Base-by-base conservation (phyloP, 352 stramenopile genomes). In the Pythium plurisporium region DNA sequence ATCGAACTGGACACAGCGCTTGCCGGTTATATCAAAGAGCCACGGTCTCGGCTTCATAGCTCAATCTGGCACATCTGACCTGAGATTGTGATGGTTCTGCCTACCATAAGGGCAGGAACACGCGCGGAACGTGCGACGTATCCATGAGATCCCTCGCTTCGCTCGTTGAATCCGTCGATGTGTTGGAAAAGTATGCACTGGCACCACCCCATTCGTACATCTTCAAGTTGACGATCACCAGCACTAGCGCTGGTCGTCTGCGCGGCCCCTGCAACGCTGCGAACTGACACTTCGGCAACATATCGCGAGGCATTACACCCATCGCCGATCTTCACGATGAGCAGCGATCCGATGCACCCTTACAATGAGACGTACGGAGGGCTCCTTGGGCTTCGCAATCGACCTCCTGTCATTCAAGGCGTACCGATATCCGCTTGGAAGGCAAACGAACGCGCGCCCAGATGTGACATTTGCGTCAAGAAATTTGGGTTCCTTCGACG, bases 391-490 rank as follows among this genome's bases (percentile, higher is more conserved):
- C 22, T 42, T 3, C 56, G 20, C 15, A 52, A 55, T 30, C 55
- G 54, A 10, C 41, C 62, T 5, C 55, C 44, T 8, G 72, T 88
- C 30, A 62, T 88, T 6, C 52, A 54, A 8, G 80, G 80, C 7
- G 72, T 90, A 19, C 27, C 80, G 1, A 61, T 85, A 26, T 70
- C 75, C 3, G 34, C 58, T 2, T 90, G 80, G 77, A 86, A 80
- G 61, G 57, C 71, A 11, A 72, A 86, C 33, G 67, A 78, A 34
- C 70, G 67, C 19, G 68, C 66, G 2, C 14, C 51, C 23, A 74
- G 74, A 20, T 90, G 80, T 33, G 76, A 72, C 5, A 79, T 88
- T 42, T 90, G 80, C 64, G 54, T 75, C 34, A 86, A 86, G 46
- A 84, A 82, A 42, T 90, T 90, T 45, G 65, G 63, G 1, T 61